phyloP scores from a whole-genome alignment of 495 filamentous ascomycete species.

The Neurospora sublineolata region DNA sequence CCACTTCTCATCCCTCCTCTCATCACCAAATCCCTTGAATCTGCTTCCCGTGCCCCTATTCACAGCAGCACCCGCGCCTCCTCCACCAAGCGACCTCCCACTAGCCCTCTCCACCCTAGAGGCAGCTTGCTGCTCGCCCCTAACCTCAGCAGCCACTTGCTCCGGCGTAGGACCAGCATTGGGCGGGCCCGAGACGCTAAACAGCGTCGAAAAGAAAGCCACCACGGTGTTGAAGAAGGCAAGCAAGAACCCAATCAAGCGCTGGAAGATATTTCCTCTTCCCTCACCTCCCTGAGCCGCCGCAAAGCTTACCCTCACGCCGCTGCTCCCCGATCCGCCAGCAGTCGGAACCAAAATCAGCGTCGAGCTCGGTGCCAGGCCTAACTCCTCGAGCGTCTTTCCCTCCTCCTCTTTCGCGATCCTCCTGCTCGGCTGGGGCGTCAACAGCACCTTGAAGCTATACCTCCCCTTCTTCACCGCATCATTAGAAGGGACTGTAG shows the following conservation, averaged over 20 bases:
- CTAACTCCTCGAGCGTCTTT: slow-evolving; percentile 51
- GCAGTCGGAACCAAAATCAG: slow-evolving; percentile 53
- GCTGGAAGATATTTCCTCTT: slow-evolving; percentile 33
- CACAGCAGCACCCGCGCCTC: not conserved
- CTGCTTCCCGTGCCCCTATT: slow-evolving; percentile 3
- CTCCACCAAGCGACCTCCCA: not conserved
- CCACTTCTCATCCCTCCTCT: slow-evolving; percentile 16
- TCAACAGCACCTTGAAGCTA: slow-evolving; percentile 73
- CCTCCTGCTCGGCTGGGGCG: slow-evolving; percentile 62
- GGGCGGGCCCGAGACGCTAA: slow-evolving; percentile 8
- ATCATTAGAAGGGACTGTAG: slow-evolving; percentile 16
- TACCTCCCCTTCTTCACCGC: slow-evolving; percentile 29
- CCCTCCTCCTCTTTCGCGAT: slow-evolving; percentile 66
- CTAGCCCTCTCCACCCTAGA: not conserved
- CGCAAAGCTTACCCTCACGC: not conserved
- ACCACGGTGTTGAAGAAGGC: slow-evolving; percentile 26
- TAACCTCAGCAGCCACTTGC: slow-evolving; percentile 1
- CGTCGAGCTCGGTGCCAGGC: slow-evolving; percentile 64
- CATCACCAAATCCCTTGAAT: slow-evolving; percentile 15
- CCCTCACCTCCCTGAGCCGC: slow-evolving; percentile 44
- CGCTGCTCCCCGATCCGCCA: not conserved
- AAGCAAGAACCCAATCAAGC: slow-evolving; percentile 45
- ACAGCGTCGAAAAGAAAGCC: slow-evolving; percentile 23
- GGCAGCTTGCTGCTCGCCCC: not conserved
- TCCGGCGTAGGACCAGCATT: not conserved